Evolutionary conservation across 2,329 filamentous ascomycete species (phyloP).

Genomic region (Scytalidium sp.): DNA sequence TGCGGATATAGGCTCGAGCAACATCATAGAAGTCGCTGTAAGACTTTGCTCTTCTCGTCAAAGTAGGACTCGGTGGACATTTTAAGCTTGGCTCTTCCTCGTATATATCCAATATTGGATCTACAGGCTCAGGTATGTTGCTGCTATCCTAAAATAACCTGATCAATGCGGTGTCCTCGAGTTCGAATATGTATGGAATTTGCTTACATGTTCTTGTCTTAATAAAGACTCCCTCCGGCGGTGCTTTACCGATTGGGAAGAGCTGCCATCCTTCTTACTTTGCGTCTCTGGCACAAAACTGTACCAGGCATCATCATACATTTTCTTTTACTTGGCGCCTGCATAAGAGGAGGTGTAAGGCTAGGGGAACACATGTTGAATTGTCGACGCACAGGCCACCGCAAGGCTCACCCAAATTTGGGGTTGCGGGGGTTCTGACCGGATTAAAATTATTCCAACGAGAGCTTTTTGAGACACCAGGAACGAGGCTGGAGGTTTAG

Average conservation of each 20-base stretch:
- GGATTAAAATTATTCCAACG: no score
- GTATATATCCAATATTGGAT: conserved; percentile 54
- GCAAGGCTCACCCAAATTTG: no score
- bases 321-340: conserved; percentile 31
- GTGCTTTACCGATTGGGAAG: conserved; percentile 48
- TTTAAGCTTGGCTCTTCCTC: conserved; percentile 55
- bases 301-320: conserved; percentile 87
- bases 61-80: conserved; percentile 63
- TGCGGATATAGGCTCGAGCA: conserved; percentile 53
- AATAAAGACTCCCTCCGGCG: conserved; percentile 68
- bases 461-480: background rate
- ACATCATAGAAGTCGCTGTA: conserved; percentile 74
- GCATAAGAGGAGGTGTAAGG: background rate
- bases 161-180: conserved; percentile 23
- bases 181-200: conserved; percentile 23
- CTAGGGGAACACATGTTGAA: background rate
- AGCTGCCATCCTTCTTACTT: conserved; percentile 45
- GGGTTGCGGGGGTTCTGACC: no score
- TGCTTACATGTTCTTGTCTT: conserved; percentile 59
- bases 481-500: background rate
- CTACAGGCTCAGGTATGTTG: conserved; percentile 48
- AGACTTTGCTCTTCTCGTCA: conserved; percentile 69
- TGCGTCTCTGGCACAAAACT: conserved; percentile 66
- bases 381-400: background rate
- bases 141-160: conserved; percentile 47